These are phyloP conservation scores for Aethionema arabicum DNA, from an alignment of 345 rosid species.

Conservation along the genomic window DNA sequence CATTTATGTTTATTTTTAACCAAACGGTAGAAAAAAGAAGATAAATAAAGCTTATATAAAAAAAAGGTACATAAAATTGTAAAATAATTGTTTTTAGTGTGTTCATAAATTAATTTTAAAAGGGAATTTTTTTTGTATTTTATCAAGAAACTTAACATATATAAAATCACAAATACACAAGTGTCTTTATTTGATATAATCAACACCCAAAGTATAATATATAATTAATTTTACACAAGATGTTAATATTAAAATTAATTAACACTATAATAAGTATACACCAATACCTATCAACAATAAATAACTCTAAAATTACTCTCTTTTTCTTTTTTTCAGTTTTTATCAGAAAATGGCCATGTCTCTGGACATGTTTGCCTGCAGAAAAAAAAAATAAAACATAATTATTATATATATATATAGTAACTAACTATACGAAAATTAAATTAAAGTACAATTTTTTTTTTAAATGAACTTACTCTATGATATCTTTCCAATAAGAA, in stretches of 20 bases:
- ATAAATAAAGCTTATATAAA: too few species aligned
- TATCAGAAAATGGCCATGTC: slow-evolving; percentile 46
- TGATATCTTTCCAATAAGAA: slow-evolving; percentile 56
- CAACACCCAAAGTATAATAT: not conserved
- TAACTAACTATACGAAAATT: not conserved
- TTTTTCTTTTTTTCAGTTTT: slow-evolving; percentile 2
- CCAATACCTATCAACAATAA: slow-evolving; percentile 21
- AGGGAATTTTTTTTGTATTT: too few species aligned
- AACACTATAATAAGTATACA: not conserved
- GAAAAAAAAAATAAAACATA: not conserved
- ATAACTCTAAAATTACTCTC: slow-evolving; percentile 5
- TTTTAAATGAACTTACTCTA: slow-evolving; percentile 58
- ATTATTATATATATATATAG: slow-evolving; percentile 6
- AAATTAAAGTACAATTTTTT: not conserved
- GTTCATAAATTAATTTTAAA: too few species aligned
- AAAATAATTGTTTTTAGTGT: too few species aligned
- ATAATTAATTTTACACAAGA: slow-evolving; percentile 1
- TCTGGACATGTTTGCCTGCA: slow-evolving; percentile 56
- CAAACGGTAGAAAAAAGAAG: too few species aligned
- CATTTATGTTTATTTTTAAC: too few species aligned
- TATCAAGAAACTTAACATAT: not conserved
- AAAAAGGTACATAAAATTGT: too few species aligned
- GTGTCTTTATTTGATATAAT: slow-evolving; percentile 1
- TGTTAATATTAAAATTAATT: not conserved
- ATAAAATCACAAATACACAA: slow-evolving; percentile 16